Base-by-base conservation (phyloP, 257 asterid genomes). In the Solanum pimpinellifolium region DNA sequence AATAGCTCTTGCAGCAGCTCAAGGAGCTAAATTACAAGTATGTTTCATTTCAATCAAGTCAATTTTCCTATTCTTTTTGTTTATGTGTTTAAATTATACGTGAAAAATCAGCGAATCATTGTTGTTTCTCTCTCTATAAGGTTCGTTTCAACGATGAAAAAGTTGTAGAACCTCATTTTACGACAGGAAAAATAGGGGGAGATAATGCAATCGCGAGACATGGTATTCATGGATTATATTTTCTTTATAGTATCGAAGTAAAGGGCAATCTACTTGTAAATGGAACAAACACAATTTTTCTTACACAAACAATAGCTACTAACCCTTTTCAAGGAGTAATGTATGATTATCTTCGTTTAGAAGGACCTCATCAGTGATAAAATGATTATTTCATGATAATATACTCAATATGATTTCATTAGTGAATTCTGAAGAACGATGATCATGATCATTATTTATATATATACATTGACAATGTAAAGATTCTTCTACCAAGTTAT, bases 1-100 rank as follows among this genome's bases (percentile, higher is more conserved):
- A 82, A 44, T 95, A 83, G 95, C 98, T 4, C 86, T 95, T 5
- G 98, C 98, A 84, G 93, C 98, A 4, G 94, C 95, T 21, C 89
- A 86, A 13, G 44, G 12, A 46, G 98, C 97, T 65, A 88, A 86
- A 35, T 39, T 95, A 86, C 91, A 95, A 83, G 98, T 94, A 91
- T n/a, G 81, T 69, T 69, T 12, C 15, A 27, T 68, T 13, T 68
- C 35, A 68, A 52, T 15, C 60, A 52, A 52, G 23, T 0, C 7
- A 5, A 52, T 16, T 2, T 49, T 49, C 0, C 60, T 15, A 52
- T 52, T 52, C 60, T 0, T 2, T 52, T 52, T 52, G 9, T 52
- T 52, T 52, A 52, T 52, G 60, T 52, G 60, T 52, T 16, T 6
- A 52, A 52, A 52, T 52, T 9, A 52, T 52, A 52, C 77, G 7